Percentiles rank a stretch among this genome's conserved stretches.
phyloP scores from a whole-genome alignment of 768 basidiomycete genomes.

The Termitomyces sp. region DNA sequence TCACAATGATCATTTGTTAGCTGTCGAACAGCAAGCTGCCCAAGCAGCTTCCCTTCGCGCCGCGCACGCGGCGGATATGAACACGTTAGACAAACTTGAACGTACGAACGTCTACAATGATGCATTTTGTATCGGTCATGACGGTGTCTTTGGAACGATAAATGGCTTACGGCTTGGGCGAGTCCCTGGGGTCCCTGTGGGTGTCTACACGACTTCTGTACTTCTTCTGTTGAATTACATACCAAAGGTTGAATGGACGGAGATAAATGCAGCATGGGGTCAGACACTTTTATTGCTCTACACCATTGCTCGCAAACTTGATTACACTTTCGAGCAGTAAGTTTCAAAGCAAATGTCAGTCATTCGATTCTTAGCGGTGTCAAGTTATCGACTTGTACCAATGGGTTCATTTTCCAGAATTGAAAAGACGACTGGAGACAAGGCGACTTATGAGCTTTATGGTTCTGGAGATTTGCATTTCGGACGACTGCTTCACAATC shows the following conservation, averaged over 20 bases:
- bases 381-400: conserved; percentile 84
- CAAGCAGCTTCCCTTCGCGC: conserved; percentile 69
- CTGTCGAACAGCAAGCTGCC: conserved; percentile 57
- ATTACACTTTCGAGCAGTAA: conserved; percentile 82
- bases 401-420: conserved; percentile 95
- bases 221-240: conserved; percentile 9
- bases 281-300: conserved; percentile 89
- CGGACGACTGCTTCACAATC: conserved; percentile 85
- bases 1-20: conserved; percentile 68
- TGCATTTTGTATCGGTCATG: conserved; percentile 92
- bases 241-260: conserved; percentile 88
- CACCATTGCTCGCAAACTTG: conserved; percentile 87
- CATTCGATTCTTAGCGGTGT: neutral
- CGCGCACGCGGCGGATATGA: conserved; percentile 72
- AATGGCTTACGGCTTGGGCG: conserved; percentile 91
- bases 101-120: conserved; percentile 95
- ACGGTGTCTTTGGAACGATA: conserved; percentile 96
- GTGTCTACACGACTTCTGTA: conserved; percentile 18
- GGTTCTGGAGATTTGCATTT: conserved; percentile 91
- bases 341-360: conserved; percentile 15
- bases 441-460: conserved; percentile 85
- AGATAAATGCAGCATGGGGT: conserved; percentile 99
- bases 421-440: conserved; percentile 76
- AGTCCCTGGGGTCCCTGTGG: conserved; percentile 74
- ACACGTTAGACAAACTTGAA: conserved; percentile 77